A percentile compares a stretch with the other conserved stretches of the same genome.
These are phyloP conservation scores for Pleurotus cornucopiae DNA, from an alignment of 768 basidiomycete species.

Conservation along the genomic window DNA sequence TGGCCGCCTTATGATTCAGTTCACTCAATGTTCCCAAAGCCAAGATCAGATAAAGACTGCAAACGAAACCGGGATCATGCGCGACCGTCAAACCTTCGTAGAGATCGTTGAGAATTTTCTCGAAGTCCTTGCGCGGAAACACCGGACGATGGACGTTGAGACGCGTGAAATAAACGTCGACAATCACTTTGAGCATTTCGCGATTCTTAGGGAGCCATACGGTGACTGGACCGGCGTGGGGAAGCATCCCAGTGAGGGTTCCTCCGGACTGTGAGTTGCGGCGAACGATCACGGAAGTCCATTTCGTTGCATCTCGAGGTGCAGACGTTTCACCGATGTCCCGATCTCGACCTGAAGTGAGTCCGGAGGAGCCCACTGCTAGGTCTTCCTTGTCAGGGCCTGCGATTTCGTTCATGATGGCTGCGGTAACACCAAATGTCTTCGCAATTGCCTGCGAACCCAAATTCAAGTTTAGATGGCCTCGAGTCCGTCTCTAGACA, in stretches of 20 bases:
- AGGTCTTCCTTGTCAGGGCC: slow-evolving; percentile 68
- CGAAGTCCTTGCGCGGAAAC: slow-evolving; percentile 65
- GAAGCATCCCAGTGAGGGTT: slow-evolving; percentile 31
- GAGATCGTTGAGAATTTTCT: slow-evolving; percentile 57
- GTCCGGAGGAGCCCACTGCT: slow-evolving; percentile 69
- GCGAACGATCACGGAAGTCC: slow-evolving; percentile 52
- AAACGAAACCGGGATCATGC: slow-evolving; percentile 75
- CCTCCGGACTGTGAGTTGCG: slow-evolving; percentile 36
- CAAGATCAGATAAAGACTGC: slow-evolving; percentile 71
- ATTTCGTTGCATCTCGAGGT: slow-evolving; percentile 59
- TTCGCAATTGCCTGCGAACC: slow-evolving; percentile 57
- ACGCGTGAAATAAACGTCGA: slow-evolving; percentile 69
- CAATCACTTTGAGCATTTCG: slow-evolving; percentile 53
- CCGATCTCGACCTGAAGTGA: slow-evolving; percentile 67
- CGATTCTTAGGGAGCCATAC: slow-evolving; percentile 80
- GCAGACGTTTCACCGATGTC: slow-evolving; percentile 44
- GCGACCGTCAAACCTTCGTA: slow-evolving; percentile 50
- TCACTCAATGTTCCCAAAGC: slow-evolving; percentile 82
- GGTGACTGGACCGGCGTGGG: slow-evolving; percentile 33
- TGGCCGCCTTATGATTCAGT: slow-evolving; percentile 65
- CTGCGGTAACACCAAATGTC: slow-evolving; percentile 72
- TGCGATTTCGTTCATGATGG: slow-evolving; percentile 63
- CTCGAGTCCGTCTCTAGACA: slow-evolving; percentile 9
- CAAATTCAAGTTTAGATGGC: not conserved
- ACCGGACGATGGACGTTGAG: slow-evolving; percentile 82